phyloP scores from a whole-genome alignment of 208 protist genomes.

The Crithidia bombi region DNA sequence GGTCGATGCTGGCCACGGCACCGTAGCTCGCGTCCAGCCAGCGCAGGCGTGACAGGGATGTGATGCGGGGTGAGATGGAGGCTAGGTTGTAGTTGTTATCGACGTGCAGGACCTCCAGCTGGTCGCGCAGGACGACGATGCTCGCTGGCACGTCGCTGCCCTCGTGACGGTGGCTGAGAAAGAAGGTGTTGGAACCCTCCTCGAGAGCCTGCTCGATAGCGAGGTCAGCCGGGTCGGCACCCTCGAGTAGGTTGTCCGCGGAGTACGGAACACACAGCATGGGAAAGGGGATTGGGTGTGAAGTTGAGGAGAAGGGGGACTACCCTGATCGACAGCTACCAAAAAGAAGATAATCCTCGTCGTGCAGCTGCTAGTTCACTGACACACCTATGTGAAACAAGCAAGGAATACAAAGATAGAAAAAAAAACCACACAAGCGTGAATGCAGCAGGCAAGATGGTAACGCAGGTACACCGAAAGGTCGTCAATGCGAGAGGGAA shows the following conservation, averaged over 20 bases:
- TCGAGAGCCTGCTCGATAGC: conserved; percentile 56
- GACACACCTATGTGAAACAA: too few species aligned
- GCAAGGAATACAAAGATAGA: too few species aligned
- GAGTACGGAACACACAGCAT: conserved; percentile 15
- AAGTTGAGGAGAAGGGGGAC: neutral
- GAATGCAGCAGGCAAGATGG: too few species aligned
- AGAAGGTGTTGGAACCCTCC: conserved; percentile 46
- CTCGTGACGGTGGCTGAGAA: conserved; percentile 43
- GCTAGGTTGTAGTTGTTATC: conserved; percentile 87
- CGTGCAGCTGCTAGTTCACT: too few species aligned
- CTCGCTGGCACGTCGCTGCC: conserved; percentile 37
- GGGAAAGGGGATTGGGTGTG: neutral
- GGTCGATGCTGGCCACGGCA: conserved; percentile 44
- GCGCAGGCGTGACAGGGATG: conserved; percentile 61
- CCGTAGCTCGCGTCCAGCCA: conserved; percentile 79
- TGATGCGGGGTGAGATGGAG: conserved; percentile 52
- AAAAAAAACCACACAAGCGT: too few species aligned
- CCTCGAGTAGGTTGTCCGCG: conserved; percentile 1
- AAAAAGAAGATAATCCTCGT: neutral
- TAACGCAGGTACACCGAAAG: too few species aligned
- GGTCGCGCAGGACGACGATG: conserved; percentile 51
- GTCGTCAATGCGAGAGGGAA: too few species aligned
- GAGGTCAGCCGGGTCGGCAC: conserved; percentile 26
- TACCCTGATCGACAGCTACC: too few species aligned
- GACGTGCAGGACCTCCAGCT: conserved; percentile 74